Conservation (phyloP, 441 rosid genomes). For the Gossypium lobatum region DNA sequence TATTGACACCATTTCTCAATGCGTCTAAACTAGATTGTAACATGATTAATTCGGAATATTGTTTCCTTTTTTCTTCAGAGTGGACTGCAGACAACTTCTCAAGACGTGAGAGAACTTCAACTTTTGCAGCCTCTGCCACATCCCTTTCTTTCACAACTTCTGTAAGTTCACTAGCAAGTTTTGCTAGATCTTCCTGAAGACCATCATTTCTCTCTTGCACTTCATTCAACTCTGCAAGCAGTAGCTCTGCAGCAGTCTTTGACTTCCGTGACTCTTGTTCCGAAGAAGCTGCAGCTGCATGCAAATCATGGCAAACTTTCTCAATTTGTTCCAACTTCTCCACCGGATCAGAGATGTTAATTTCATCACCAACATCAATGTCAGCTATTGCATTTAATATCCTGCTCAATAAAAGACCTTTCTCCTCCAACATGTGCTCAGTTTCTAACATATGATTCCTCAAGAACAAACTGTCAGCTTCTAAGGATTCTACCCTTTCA, state of each 20-base stretch:
- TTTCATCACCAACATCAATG: slow-evolving; percentile 61
- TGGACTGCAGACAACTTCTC: slow-evolving; percentile 46
- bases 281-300: slow-evolving; percentile 46
- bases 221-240: slow-evolving; percentile 92
- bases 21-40: slow-evolving; percentile 45
- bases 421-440: slow-evolving; percentile 58
- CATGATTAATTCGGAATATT: slow-evolving; percentile 38
- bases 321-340: slow-evolving; percentile 60
- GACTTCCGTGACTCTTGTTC: slow-evolving; percentile 84
- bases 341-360: slow-evolving; percentile 46
- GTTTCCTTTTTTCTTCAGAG: slow-evolving; percentile 51
- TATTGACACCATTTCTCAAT: slow-evolving; percentile 46
- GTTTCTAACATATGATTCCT: slow-evolving; percentile 62
- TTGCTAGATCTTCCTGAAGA: slow-evolving; percentile 81
- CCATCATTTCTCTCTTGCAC: slow-evolving; percentile 96
- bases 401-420: slow-evolving; percentile 44
- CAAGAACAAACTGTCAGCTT: slow-evolving; percentile 59
- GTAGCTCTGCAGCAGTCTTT: slow-evolving; percentile 84
- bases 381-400: slow-evolving; percentile 44
- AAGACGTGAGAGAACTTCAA: slow-evolving; percentile 54
- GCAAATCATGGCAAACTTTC: slow-evolving; percentile 52
- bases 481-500: slow-evolving; percentile 51
- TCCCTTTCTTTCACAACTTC: slow-evolving; percentile 58
- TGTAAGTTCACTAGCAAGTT: slow-evolving; percentile 41
- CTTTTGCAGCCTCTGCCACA: slow-evolving; percentile 56